Conservation (phyloP, 306 rosid species). For the Quercus dentata region DNA sequence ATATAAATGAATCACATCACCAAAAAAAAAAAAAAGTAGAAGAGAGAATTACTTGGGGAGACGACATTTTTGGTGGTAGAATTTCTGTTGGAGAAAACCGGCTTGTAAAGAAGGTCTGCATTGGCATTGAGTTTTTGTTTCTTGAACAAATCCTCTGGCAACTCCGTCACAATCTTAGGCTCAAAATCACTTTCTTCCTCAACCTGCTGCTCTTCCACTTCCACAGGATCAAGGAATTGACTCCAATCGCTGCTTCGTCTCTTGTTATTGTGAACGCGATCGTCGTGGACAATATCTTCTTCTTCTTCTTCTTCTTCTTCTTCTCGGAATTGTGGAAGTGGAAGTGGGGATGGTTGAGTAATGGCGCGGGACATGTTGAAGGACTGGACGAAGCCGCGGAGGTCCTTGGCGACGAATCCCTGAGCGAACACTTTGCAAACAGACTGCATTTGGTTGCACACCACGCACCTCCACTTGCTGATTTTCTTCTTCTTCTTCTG, state of each 20-base stretch:
- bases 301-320: background rate
- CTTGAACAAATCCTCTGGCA: conserved; percentile 39
- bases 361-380: conserved; percentile 68
- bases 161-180: conserved; percentile 59
- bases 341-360: conserved; percentile 12
- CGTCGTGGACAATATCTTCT: background rate
- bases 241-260: conserved; percentile 57
- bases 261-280: background rate
- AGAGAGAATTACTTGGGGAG: conserved; percentile 36
- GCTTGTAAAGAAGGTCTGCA: conserved; percentile 15
- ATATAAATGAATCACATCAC: background rate
- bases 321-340: background rate
- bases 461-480: conserved; percentile 73
- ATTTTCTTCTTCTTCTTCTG: conserved; percentile 48
- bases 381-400: conserved; percentile 72
- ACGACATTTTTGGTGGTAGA: background rate
- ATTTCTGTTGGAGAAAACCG: conserved; percentile 32
- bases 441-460: conserved; percentile 81
- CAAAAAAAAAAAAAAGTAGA: background rate
- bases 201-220: background rate
- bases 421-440: conserved; percentile 71
- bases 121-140: conserved; percentile 29
- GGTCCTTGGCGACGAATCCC: conserved; percentile 63
- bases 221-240: conserved; percentile 51
- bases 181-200: conserved; percentile 39